Base-by-base conservation (phyloP, 1,139 yeast genomes). In the Debaryomycetaceae sp. region DNA sequence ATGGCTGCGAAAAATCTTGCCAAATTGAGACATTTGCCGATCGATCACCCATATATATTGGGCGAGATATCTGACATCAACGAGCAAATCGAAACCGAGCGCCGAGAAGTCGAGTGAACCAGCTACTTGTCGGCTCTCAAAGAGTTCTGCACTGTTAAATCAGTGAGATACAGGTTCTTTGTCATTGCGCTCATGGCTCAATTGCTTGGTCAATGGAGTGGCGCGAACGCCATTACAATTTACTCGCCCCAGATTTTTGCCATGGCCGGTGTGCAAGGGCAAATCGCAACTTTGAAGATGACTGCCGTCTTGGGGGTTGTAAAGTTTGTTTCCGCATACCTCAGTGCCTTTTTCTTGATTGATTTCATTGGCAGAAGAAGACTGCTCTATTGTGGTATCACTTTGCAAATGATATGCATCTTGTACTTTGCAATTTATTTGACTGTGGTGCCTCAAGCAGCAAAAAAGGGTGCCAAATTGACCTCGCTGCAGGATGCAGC, bases 201-300 rank as follows among this genome's bases (percentile, higher is more conserved):
- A 42, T 38, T 78, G 28, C 58, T 77, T 34, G 75, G 78, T 28
- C 83, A 77, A 53, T 74, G 80, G 73, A 60, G 75, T 27, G 83
- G 83, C 30, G 78, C 81, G 16, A 76, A 75, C 40, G 75, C 81
- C 2, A 59, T 75, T 30, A 75, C 79, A n/a, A 71, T 75, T 34
- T 75, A 75, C 45, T 74, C 83, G 14, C 67, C 77, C 14, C 71
- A 71, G 36, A 60, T 77, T 36, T 75, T 77, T 45, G 60, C 61
- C 20, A 59, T 73, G 34, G 66, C 71, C 33, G 83, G 83, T 34
- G 49, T 61, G 28, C 30, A 31, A 23, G 63, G 61, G 21, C 47
- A 43, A 13, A 45, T 56, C 19, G 63, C 61, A 13, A 46, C 44
- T 15, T 53, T 69, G 49, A 58, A 64, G 38, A 63, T 64, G 71